These are phyloP conservation scores for Nicotiana undulata DNA, from an alignment of 257 asterid genomes.

Conservation along the genomic window DNA sequence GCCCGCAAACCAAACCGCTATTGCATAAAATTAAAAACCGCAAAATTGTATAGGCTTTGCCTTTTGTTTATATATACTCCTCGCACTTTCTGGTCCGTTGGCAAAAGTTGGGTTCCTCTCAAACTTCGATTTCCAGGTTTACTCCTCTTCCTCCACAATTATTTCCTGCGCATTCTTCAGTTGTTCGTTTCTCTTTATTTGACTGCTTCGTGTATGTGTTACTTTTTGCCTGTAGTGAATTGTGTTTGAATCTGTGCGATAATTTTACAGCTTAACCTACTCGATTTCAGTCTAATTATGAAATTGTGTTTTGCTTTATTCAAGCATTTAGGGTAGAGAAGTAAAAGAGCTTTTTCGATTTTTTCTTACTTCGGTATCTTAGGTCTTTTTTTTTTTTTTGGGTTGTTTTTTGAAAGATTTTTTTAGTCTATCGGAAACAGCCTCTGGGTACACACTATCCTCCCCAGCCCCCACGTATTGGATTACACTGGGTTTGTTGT, in stretches of 20 bases:
- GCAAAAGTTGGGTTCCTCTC: background rate
- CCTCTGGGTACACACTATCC: too few relatives aligned
- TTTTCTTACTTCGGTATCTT: background rate
- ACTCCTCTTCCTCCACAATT: background rate
- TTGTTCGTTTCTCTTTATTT: background rate
- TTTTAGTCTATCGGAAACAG: too few relatives aligned
- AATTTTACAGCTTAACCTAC: background rate
- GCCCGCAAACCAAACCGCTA: background rate
- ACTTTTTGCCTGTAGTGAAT: background rate
- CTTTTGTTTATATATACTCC: too few relatives aligned
- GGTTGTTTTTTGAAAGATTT: background rate
- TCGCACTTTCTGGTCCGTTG: background rate
- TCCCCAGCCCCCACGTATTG: too few relatives aligned
- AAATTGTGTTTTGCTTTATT: background rate
- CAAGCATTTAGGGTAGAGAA: background rate
- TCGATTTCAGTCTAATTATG: background rate
- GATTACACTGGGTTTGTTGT: too few relatives aligned
- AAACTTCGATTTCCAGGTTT: slow-evolving; percentile 3
- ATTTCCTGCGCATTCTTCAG: background rate
- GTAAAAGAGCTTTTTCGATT: background rate
- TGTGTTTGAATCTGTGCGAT: background rate
- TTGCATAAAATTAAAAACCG: background rate
- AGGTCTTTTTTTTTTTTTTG: background rate
- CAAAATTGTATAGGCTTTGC: too few relatives aligned
- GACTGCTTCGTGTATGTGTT: background rate